Base-by-base conservation (phyloP, 208 protist genomes). In the Crithidia brevicula region DNA sequence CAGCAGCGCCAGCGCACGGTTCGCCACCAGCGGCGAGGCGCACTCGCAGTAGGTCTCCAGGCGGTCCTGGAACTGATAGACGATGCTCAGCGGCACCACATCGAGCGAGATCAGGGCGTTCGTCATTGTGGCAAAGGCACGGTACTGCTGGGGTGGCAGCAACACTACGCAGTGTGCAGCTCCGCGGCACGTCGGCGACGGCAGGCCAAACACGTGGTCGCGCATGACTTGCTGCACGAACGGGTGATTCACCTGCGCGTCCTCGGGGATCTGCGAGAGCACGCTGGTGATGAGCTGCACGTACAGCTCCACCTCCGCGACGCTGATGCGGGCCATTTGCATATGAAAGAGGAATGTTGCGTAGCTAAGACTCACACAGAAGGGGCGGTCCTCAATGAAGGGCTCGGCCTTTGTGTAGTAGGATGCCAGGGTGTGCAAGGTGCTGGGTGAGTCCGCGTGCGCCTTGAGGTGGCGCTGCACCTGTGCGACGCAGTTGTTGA, bases 301-400 rank as follows among this genome's bases (percentile, higher is more conserved):
- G 72, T 96, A 96, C 46, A 93, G 36, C 47, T 95, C 87, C 27
- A 94, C 85, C 67, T 96, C 92, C 5, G 74, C 25, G 13, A 89
- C 62, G 67, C 81, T 88, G 45, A 96, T 88, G 57, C 87, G 89
- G 43, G 92, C 76, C 92, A 96, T 96, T 66, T 96, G 89, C 62
- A 95, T 86, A 65, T 96, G 92, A 58, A 94, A 96, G 18, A 96
- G 79, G 68, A 96, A 96, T 11, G 92, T 95, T 20, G 89, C 74
- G 67, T 88, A 93, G 79, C 89, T 95, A 38, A 96, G 83, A 23
- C 77, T 86, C 16, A 96, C 92, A 54, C 92, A 96, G 74, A 96
- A 96, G 15, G 92, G 89, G 11, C 80, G 73, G 22, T 73, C 86
- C 42, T 95, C 86, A 40, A 96, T 85, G 63, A 82, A 67, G 9